Base-by-base conservation (phyloP, 139 green algal genomes). In the Chlamydomonas incerta region DNA sequence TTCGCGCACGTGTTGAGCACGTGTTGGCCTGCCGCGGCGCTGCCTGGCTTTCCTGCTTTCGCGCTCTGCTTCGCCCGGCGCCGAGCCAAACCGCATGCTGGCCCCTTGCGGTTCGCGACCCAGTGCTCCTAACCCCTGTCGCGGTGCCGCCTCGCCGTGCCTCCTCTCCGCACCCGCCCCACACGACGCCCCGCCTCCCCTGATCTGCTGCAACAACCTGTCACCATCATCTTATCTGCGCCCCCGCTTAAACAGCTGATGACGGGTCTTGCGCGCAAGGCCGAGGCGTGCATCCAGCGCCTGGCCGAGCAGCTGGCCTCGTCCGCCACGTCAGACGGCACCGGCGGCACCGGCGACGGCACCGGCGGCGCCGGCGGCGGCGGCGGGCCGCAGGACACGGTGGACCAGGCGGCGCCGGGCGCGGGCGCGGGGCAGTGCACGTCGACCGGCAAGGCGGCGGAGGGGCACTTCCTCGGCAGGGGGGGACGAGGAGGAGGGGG, bases 211-310 rank as follows among this genome's bases (percentile, higher is more conserved):
- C 65, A 50, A 4, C 46, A 34, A 26, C 29, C 29, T 57, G 80
- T 47, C 20, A 63, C 31, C 5, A 80, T n/a, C n/a, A n/a, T n/a
- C n/a, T n/a, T n/a, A n/a, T n/a, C n/a, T n/a, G n/a, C n/a, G n/a
- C n/a, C n/a, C n/a, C n/a, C n/a, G n/a, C n/a, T n/a, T n/a, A n/a
- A n/a, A 46, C 90, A 94, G 91, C 52, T 92, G 55, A 91, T 92
- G 79, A 92, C 86, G 20, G 82, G 90, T 57, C 80, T 95, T 26
- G 88, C 93, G 29, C 87, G 84, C 57, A 88, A 92, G 72, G 90
- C 92, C 0, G 93, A 94, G 72, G 68, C 75, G 5, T 82, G 90
- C 55, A 92, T 91, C 41, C 60, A 86, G 60, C 67, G 67, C 0
- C 77, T 90, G n/a, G 74, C 72, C 20, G 82, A 75, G 46, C 67